Evolutionary conservation across 2,329 filamentous ascomycete species (phyloP).

Genomic region (Sodiomyces alkalinus): DNA sequence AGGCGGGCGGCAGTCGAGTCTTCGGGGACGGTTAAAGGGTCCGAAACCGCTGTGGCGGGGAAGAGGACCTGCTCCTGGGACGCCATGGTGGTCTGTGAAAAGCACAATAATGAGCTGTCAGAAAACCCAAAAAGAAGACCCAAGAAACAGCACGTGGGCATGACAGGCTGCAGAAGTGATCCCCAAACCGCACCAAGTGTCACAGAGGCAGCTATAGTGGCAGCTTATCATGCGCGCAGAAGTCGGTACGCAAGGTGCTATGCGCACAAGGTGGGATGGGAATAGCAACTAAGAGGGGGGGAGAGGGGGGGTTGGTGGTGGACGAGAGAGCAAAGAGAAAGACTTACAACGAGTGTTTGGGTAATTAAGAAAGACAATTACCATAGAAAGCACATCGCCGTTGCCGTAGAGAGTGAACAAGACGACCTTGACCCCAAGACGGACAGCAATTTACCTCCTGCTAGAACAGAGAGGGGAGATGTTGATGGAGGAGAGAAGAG

Average conservation of each 20-base stretch:
- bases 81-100: constrained; percentile 15
- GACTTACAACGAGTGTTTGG: constrained; percentile 2
- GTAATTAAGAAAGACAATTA: constrained; percentile 1
- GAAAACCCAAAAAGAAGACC: constrained; percentile 5
- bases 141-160: constrained; percentile 2
- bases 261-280: constrained; percentile 1
- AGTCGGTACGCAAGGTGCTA: no score
- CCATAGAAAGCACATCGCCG: constrained; percentile 1
- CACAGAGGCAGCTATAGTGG: no score
- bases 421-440: no score
- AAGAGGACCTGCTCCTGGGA: constrained; percentile 15
- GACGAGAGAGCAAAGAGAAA: neutral
- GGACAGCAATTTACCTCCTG: no score
- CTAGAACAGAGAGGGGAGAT: neutral
- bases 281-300: neutral
- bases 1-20: constrained; percentile 24
- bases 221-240: no score
- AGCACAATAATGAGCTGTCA: constrained; percentile 5
- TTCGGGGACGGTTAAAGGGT: constrained; percentile 6
- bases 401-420: neutral
- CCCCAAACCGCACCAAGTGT: no score
- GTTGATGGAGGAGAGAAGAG: constrained; percentile 1
- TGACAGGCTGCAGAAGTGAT: neutral
- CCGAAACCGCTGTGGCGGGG: constrained; percentile 3
- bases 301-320: neutral